These are phyloP conservation scores for Phaseolus lunatus DNA, from an alignment of 306 rosid species.

Conservation along the genomic window DNA sequence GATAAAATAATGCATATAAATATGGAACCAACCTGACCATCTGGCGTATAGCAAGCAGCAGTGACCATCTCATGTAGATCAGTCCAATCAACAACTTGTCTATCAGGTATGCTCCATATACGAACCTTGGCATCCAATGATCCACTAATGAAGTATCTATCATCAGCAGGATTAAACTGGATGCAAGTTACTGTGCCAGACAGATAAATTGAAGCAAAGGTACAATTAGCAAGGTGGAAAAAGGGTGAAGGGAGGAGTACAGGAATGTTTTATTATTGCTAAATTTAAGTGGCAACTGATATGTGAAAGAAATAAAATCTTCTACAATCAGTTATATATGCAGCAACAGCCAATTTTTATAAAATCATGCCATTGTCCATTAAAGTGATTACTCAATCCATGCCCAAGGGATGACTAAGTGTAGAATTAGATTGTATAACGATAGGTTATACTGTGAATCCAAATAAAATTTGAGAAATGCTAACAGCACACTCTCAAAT, in stretches of 20 bases:
- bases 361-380: neutral
- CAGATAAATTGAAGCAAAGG: slow-evolving; percentile 50
- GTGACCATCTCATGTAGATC: slow-evolving; percentile 95
- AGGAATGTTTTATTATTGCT: slow-evolving; percentile 22
- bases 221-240: slow-evolving; percentile 43
- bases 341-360: neutral
- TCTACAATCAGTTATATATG: neutral
- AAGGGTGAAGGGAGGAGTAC: neutral
- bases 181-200: slow-evolving; percentile 87
- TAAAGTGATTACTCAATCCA: neutral
- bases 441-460: slow-evolving; percentile 1
- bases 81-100: slow-evolving; percentile 87
- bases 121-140: slow-evolving; percentile 93
- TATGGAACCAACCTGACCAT: slow-evolving; percentile 79
- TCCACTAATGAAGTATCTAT: slow-evolving; percentile 92
- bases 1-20: slow-evolving; percentile 16
- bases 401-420: neutral
- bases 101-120: slow-evolving; percentile 92
- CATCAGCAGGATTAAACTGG: slow-evolving; percentile 96
- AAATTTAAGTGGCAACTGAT: neutral
- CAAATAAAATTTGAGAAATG: slow-evolving; percentile 3
- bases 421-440: neutral
- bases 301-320: slow-evolving; percentile 1
- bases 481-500: neutral
- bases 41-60: slow-evolving; percentile 90